A percentile compares a stretch with the other conserved stretches of the same genome.
These are phyloP conservation scores for Lindgomyces ingoldianus DNA, from an alignment of 495 filamentous ascomycete species.

Conservation along the genomic window DNA sequence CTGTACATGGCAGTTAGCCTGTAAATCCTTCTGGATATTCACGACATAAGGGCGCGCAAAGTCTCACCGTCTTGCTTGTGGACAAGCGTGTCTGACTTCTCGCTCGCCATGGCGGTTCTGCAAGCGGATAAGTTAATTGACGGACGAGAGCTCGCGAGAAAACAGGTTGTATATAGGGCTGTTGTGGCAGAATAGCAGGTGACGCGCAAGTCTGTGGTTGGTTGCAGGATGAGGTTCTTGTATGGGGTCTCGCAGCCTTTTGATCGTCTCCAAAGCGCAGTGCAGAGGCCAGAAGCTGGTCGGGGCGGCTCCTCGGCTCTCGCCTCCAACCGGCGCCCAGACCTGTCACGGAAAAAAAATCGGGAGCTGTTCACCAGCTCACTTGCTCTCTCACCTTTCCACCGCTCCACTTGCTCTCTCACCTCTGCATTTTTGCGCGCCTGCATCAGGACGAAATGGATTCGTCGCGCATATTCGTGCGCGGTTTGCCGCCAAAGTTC, in stretches of 20 bases:
- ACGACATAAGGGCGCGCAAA: background rate
- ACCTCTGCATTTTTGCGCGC: too few species aligned
- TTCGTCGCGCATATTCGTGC: constrained; percentile 89
- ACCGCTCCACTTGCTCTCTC: background rate
- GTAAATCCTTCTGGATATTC: background rate
- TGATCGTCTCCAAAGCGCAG: background rate
- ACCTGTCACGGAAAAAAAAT: constrained; percentile 3
- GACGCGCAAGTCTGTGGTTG: background rate
- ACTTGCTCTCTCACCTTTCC: background rate
- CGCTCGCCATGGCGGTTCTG: constrained; percentile 28
- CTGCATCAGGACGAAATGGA: too few species aligned
- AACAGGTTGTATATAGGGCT: too few species aligned
- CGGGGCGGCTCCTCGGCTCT: background rate
- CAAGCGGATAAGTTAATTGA: background rate
- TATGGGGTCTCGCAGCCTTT: constrained; percentile 9
- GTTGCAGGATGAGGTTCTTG: background rate
- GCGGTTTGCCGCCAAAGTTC: constrained; percentile 72
- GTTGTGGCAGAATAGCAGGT: too few species aligned
- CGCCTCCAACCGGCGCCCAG: background rate
- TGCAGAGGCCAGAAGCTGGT: background rate
- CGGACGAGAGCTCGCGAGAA: background rate
- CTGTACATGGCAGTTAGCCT: constrained; percentile 55
- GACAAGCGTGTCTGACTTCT: constrained; percentile 49
- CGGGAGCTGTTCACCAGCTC: background rate
- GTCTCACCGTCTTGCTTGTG: constrained; percentile 71